Evolutionary conservation across 1,284 basidiomycete species (phyloP).

Genomic region (Cutaneotrichosporon sp.): DNA sequence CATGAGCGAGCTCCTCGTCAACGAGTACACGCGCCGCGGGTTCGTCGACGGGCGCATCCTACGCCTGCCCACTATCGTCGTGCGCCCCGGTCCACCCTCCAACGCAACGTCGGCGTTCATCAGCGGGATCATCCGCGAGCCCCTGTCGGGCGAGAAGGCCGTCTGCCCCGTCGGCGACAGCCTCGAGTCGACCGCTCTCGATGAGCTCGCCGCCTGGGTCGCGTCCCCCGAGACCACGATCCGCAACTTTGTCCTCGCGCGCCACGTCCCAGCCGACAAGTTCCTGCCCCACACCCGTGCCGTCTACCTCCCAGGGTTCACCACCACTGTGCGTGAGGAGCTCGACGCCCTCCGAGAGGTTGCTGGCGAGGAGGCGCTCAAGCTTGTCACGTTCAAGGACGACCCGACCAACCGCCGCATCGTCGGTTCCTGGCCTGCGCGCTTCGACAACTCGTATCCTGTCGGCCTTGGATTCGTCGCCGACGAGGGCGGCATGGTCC

Average conservation of each 20-base stretch:
- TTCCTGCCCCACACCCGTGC: conserved; percentile 60
- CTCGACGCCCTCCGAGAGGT: conserved; percentile 49
- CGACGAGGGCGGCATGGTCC: conserved; percentile 51
- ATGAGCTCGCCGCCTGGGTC: conserved; percentile 60
- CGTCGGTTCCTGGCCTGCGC: conserved; percentile 50
- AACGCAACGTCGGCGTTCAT: conserved; percentile 65
- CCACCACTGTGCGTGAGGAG: conserved; percentile 49
- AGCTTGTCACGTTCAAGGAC: conserved; percentile 51
- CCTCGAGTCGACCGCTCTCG: conserved; percentile 46
- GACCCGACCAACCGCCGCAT: conserved; percentile 53
- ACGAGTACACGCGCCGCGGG: conserved; percentile 64
- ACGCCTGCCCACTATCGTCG: conserved; percentile 64
- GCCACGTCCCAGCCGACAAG: conserved; percentile 57
- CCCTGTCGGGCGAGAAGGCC: conserved; percentile 60
- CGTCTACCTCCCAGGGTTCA: conserved; percentile 52
- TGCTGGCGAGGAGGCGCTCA: conserved; percentile 46
- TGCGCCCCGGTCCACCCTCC: conserved; percentile 61
- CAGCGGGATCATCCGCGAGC: conserved; percentile 65
- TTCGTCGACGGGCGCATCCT: conserved; percentile 65
- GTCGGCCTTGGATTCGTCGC: conserved; percentile 46
- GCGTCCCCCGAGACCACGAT: conserved; percentile 61
- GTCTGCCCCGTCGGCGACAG: conserved; percentile 60
- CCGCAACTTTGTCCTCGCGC: conserved; percentile 61
- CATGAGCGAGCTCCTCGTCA: conserved; percentile 62
- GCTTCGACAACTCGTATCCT: conserved; percentile 51